Percentiles rank a stretch among this genome's conserved stretches.
phyloP scores from a whole-genome alignment of 2,329 filamentous ascomycete species.

The Bipolaris cookei region DNA sequence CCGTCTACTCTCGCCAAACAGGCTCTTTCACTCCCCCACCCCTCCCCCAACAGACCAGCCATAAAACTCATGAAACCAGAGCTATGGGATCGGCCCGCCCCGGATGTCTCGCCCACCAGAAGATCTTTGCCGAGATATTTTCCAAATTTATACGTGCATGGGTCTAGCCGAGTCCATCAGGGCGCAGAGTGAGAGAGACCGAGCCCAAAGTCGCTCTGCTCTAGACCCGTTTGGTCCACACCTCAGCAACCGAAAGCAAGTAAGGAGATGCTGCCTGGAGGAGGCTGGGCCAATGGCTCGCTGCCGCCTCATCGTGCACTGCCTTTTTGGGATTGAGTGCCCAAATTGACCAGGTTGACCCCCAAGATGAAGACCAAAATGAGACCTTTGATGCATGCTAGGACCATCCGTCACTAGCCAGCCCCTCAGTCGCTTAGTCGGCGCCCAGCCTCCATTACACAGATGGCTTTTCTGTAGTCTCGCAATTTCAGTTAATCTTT shows the following conservation, averaged over 20 bases:
- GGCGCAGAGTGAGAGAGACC: conserved; percentile 7
- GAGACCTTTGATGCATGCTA: not conserved
- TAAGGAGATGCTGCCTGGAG: not conserved
- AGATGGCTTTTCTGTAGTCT: not conserved
- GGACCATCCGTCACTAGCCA: not conserved
- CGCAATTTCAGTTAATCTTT: not conserved
- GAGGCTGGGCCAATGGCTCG: conserved; percentile 7
- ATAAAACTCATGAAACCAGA: no score
- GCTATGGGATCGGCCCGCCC: not conserved
- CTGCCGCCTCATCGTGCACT: not conserved
- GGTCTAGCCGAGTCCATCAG: not conserved
- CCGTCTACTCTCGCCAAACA: no score
- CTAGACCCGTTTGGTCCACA: not conserved
- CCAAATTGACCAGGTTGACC: not conserved
- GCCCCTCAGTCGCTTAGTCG: conserved; percentile 5
- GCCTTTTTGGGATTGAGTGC: not conserved
- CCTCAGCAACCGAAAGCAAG: not conserved
- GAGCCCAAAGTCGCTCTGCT: not conserved
- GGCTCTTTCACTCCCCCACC: no score
- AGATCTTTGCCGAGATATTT: not conserved
- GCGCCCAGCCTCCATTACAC: conserved; percentile 3
- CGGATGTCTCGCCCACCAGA: not conserved
- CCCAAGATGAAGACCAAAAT: not conserved
- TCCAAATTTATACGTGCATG: not conserved
- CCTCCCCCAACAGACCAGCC: not conserved